Evolutionary conservation across 768 basidiomycete genomes (phyloP), one percentile per base, ranked within the genome.

Genomic region (Boletales sp.): DNA sequence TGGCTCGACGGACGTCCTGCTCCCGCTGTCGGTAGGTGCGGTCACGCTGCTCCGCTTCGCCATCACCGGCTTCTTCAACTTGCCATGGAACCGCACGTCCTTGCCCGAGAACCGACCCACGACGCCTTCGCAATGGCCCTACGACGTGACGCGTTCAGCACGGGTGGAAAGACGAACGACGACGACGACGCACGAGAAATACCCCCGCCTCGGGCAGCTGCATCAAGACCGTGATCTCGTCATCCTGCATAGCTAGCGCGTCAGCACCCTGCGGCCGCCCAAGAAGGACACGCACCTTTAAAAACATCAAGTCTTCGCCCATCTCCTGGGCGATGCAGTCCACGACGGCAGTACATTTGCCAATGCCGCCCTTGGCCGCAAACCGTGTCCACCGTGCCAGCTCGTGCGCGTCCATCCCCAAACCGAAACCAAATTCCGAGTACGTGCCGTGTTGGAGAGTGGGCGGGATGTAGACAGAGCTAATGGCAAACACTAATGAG

Each of bases 121-220:
- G 45, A 93, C 87, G 45, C 85, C 90, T 69, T 94, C 90, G 61
- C 90, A 94, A 56, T 84, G 87, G 5, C 91, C 90, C 89, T 90
- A 10, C 27, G 18, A 27, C 5, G 31, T 4, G 29, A 29, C n/a
- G 10, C 24, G 36, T 57, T 21, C 21, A 53, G 60, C 11, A 8
- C 11, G 21, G 27, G 36, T 14, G n/a, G 19, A 39, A 45, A 14
- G n/a, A 15, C 31, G 11, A 11, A 34, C 3, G 10, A 9, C 14
- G 32, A 9, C 14, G 32, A 12, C 14, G 8, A 77, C 79, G 50
- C 49, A 90, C 89, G n/a, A 92, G 72, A 66, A 74, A 91, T 9
- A 75, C 42, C 17, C 74, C 80, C 0, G 79, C 75, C 5, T 79
- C 79, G 0, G 74, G 67, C 2, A 91, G 57, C 47, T 89, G 87